Evolutionary conservation across 495 filamentous ascomycete genomes (phyloP).

Genomic region (Neurospora sublineolata): DNA sequence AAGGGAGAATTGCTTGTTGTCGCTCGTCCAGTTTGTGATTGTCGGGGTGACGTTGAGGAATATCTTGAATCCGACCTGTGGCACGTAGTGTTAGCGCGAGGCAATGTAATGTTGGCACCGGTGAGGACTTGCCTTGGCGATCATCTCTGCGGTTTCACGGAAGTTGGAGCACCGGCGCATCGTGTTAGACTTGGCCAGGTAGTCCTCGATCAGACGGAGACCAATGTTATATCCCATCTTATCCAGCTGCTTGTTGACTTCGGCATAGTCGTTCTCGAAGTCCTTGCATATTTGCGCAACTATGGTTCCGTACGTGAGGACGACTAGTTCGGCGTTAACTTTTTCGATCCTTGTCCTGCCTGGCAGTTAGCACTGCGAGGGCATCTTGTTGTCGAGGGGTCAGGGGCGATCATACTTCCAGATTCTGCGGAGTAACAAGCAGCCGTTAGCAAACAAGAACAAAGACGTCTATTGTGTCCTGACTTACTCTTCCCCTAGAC

Average conservation of each 20-base stretch:
- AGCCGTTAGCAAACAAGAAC: neutral
- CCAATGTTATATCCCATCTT: slow-evolving; percentile 99
- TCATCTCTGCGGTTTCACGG: slow-evolving; percentile 89
- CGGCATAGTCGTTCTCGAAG: slow-evolving; percentile 80
- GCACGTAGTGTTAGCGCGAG: neutral
- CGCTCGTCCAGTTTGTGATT: slow-evolving; percentile 88
- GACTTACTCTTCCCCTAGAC: slow-evolving; percentile 94
- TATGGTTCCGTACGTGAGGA: slow-evolving; percentile 94
- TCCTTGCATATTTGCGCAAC: slow-evolving; percentile 94
- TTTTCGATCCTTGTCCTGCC: slow-evolving; percentile 54
- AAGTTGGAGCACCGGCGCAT: slow-evolving; percentile 81
- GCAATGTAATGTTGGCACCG: neutral
- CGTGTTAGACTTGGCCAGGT: slow-evolving; percentile 84
- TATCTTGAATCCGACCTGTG: slow-evolving; percentile 92
- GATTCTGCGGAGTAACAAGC: slow-evolving; percentile 45
- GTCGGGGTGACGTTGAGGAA: slow-evolving; percentile 96
- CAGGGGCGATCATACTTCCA: slow-evolving; percentile 72
- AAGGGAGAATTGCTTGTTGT: slow-evolving; percentile 91
- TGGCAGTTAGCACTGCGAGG: slow-evolving; percentile 3
- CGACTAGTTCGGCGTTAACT: slow-evolving; percentile 86
- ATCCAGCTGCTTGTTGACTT: slow-evolving; percentile 94
- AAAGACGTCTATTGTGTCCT: neutral
- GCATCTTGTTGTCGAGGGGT: neutral
- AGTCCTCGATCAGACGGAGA: slow-evolving; percentile 91
- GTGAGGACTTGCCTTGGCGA: slow-evolving; percentile 61